Conservation (phyloP, 441 rosid genomes). For the Biscutella laevigata region DNA sequence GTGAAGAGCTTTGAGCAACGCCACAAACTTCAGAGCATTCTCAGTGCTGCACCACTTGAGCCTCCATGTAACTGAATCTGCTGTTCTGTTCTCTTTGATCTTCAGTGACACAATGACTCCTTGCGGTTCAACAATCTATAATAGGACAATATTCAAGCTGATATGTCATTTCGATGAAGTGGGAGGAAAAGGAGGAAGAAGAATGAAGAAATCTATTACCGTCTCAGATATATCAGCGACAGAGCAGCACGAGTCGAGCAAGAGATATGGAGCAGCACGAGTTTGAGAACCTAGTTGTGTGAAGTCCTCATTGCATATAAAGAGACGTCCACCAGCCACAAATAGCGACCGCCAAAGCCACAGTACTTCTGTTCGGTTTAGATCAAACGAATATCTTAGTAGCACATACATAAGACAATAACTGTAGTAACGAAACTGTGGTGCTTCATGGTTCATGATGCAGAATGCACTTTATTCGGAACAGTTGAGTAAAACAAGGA, state of each 20-base stretch:
- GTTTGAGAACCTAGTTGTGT: conserved; percentile 40
- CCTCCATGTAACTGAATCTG: conserved; percentile 40
- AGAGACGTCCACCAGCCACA: conserved; percentile 48
- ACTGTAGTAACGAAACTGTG: background rate
- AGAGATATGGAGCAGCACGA: conserved; percentile 46
- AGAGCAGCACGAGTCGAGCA: conserved; percentile 49
- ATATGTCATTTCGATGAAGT: background rate
- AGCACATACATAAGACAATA: background rate
- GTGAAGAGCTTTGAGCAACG: conserved; percentile 66
- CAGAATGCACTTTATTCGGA: background rate
- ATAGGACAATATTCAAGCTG: conserved; percentile 8
- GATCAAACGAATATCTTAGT: background rate
- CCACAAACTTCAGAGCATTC: conserved; percentile 49
- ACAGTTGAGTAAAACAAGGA: background rate
- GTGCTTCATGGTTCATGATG: background rate
- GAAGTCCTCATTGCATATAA: conserved; percentile 66
- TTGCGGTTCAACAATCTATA: conserved; percentile 44
- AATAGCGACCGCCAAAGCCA: conserved; percentile 67
- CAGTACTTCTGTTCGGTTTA: conserved; percentile 39
- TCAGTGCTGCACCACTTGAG: conserved; percentile 58
- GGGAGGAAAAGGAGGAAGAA: background rate
- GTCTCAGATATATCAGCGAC: conserved; percentile 41
- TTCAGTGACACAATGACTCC: conserved; percentile 18
- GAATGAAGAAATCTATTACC: conserved; percentile 36
- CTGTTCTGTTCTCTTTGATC: conserved; percentile 16